Evolutionary conservation across 2,329 filamentous ascomycete species (phyloP).

Genomic region (Sarocladium strictum): DNA sequence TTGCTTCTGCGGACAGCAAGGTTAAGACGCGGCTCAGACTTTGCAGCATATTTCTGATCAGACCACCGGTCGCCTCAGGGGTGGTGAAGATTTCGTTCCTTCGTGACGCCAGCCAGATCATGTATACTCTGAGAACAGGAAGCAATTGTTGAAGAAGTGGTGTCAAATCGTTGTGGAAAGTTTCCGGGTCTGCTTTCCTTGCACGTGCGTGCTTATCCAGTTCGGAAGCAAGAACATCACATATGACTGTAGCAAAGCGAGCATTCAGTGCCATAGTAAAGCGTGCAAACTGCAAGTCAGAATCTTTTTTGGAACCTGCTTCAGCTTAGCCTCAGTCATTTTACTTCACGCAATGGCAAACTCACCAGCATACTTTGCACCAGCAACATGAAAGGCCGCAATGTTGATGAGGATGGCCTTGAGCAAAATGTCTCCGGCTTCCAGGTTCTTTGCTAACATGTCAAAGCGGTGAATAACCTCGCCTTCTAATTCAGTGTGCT

Average conservation of each 20-base stretch:
- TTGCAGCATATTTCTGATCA: constrained; percentile 40
- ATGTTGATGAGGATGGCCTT: constrained; percentile 85
- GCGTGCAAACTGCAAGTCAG: constrained; percentile 43
- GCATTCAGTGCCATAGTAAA: constrained; percentile 74
- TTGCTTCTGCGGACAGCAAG: constrained; percentile 38
- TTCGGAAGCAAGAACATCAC: constrained; percentile 65
- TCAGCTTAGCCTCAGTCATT: constrained; percentile 10
- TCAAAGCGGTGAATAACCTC: constrained; percentile 77
- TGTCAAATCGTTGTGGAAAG: constrained; percentile 20
- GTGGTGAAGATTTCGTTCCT: constrained; percentile 40
- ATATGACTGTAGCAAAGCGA: constrained; percentile 66
- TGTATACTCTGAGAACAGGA: constrained; percentile 46
- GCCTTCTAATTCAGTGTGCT: constrained; percentile 75
- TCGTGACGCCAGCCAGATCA: constrained; percentile 46
- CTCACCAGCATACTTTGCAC: constrained; percentile 27
- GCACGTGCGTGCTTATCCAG: constrained; percentile 34
- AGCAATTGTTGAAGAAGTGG: constrained; percentile 37
- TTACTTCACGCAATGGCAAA: constrained; percentile 5
- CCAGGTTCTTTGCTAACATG: constrained; percentile 63
- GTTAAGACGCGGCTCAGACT: constrained; percentile 41
- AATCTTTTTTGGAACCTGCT: constrained; percentile 39
- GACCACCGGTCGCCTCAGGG: constrained; percentile 36
- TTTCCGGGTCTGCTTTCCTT: background rate
- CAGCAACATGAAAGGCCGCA: constrained; percentile 69
- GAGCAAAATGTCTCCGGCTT: constrained; percentile 58